These are phyloP conservation scores for Coelastrella sp. DNA, from an alignment of 139 green algal species.

Conservation along the genomic window DNA sequence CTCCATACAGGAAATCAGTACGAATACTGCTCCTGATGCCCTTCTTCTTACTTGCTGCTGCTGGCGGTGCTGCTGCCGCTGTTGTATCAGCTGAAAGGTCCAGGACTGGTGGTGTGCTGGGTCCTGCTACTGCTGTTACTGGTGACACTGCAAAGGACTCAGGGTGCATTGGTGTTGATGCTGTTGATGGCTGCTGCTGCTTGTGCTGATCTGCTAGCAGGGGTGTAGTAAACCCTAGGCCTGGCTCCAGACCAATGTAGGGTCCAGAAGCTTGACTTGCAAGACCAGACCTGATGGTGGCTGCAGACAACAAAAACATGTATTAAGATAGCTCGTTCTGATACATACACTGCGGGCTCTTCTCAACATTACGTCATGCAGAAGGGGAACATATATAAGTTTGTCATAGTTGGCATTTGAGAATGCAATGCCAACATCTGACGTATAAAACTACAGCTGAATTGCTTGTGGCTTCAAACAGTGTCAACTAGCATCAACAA, in stretches of 20 bases:
- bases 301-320: not conserved
- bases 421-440: no score
- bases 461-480: no score
- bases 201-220: not conserved
- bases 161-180: not conserved
- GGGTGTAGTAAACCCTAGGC: not conserved
- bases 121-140: not conserved
- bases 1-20: constrained; percentile 55
- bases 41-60: not conserved
- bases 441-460: no score
- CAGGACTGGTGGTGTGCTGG: no score
- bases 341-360: no score
- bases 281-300: not conserved
- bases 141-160: not conserved
- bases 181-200: not conserved
- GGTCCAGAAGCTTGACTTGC: not conserved
- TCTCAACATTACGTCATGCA: no score
- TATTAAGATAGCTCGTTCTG: no score
- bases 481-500: no score
- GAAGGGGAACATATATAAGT: no score
- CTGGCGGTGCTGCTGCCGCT: constrained; percentile 18
- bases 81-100: not conserved
- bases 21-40: not conserved
- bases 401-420: no score
- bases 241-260: not conserved